Base-by-base conservation (phyloP, 2,329 filamentous ascomycete genomes). In the Aspergillus chevalieri region DNA sequence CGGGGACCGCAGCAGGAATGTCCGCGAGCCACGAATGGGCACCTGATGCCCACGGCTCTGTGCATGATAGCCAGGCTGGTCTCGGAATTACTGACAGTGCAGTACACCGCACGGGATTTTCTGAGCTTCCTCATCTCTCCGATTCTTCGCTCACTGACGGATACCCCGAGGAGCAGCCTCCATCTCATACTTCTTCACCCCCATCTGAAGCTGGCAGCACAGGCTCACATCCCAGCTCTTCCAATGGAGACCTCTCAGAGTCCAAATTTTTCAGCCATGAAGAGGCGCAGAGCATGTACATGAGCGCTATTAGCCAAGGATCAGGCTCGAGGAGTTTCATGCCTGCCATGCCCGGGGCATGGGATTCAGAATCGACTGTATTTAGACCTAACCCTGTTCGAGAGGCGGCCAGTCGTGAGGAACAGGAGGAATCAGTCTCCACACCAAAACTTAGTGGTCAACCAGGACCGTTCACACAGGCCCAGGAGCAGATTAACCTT, bases 251-350 rank as follows among this genome's bases (percentile, higher is more conserved):
- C 26, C 65, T 77, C n/a, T 65, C 68, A 6, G 68, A 74, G 50
- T 77, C 74, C 3, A 74, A 64, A 52, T 57, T 75, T 43, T 77
- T 75, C 49, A 73, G 71, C 39, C 71, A 73, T 49, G 73, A 76
- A 50, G 73, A 77, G 57, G 74, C 74, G n/a, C 67, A 74, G 49
- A 77, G 74, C 54, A 70, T 77, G 66, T 77, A 77, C 50, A 74
- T 77, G 73, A 77, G 82, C 61, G 82, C 79, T 9, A 71, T 83
- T 48, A 81, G 78, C 50, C 67, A 70, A 34, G 64, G 63, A 8
- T 64, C 66, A 21, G 54, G 50, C 17, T 58, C 52, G 46, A 55
- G 52, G 24, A 62, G 59, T 45, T 65, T 66, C 42, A 53, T 60
- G 24, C 65, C 63, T 4, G 58, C 60, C 43, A 72, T 74, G 51